Conservation (phyloP, 1,284 basidiomycete species). For the Ceratobasidium sp. region DNA sequence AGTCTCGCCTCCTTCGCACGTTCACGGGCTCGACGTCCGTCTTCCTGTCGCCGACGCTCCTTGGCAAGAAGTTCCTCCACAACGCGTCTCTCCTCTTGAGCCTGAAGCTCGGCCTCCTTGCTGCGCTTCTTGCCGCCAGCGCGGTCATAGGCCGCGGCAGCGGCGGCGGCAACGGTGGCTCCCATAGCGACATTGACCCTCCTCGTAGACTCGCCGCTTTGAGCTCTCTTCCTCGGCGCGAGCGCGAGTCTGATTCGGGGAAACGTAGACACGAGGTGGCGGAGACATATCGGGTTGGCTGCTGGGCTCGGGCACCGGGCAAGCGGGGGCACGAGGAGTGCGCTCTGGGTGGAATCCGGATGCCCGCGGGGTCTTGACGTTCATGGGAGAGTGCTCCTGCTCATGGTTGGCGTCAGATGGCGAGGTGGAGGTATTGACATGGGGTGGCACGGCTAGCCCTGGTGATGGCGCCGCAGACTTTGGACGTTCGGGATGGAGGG, state of each 20-base stretch:
- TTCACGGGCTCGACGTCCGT: constrained; percentile 33
- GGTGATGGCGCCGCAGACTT: constrained; percentile 28
- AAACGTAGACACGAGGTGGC: constrained; percentile 34
- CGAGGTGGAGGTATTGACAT: constrained; percentile 32
- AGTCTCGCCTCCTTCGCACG: constrained; percentile 38
- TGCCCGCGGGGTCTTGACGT: constrained; percentile 34
- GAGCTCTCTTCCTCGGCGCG: constrained; percentile 26
- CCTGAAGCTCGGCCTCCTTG: constrained; percentile 35
- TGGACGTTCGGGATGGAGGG: constrained; percentile 28
- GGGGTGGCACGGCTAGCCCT: constrained; percentile 31
- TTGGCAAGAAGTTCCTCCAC: constrained; percentile 28
- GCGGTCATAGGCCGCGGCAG: constrained; percentile 41
- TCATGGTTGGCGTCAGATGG: constrained; percentile 25
- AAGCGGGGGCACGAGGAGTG: constrained; percentile 41
- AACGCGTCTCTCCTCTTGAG: constrained; percentile 41
- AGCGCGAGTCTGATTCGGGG: constrained; percentile 39
- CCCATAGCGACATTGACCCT: constrained; percentile 36
- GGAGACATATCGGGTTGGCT: constrained; percentile 12
- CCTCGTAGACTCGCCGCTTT: constrained; percentile 19
- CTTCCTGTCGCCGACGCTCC: constrained; percentile 38
- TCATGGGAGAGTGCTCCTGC: constrained; percentile 33
- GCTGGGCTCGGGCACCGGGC: constrained; percentile 32
- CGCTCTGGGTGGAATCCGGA: constrained; percentile 38
- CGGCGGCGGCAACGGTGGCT: constrained; percentile 34
- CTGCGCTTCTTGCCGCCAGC: constrained; percentile 41